These are phyloP conservation scores for Dryas drummondii DNA, from an alignment of 306 rosid genomes.

Conservation along the genomic window DNA sequence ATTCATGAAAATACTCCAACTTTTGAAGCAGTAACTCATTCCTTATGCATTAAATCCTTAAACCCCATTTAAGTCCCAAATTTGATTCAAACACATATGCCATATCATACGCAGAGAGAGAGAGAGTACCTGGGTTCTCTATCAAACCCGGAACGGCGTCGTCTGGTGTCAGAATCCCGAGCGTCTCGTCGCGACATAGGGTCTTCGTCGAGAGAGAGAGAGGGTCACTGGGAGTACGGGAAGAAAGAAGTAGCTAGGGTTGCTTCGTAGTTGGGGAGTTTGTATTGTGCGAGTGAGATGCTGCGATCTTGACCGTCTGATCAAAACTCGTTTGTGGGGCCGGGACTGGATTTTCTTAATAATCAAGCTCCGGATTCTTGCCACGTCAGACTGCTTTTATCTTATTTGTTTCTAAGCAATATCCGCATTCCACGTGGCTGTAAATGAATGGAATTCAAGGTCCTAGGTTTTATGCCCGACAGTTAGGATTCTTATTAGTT, in stretches of 20 bases:
- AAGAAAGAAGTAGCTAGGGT: background rate
- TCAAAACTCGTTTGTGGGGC: background rate
- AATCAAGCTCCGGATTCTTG: background rate
- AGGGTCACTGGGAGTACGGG: background rate
- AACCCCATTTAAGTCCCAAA: conserved; percentile 5
- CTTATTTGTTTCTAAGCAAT: too few species aligned
- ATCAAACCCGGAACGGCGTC: conserved; percentile 72
- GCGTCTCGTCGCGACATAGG: conserved; percentile 70
- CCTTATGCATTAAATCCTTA: background rate
- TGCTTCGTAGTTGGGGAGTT: background rate
- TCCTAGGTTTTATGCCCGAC: too few species aligned
- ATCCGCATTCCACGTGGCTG: too few species aligned
- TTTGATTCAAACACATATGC: background rate
- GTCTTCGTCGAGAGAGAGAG: background rate
- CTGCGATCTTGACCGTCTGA: background rate
- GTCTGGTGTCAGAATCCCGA: conserved; percentile 65
- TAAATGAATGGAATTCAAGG: too few species aligned
- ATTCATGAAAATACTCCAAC: background rate
- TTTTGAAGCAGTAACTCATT: background rate
- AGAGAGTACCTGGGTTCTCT: conserved; percentile 64
- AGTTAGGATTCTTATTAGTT: too few species aligned
- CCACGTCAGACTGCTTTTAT: background rate
- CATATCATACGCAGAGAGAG: background rate
- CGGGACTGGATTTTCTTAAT: background rate
- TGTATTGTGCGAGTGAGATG: background rate